A percentile compares a stretch with the other conserved stretches of the same genome.
Conservation (phyloP, 1,284 basidiomycete genomes). For the Trametes polyzona region DNA sequence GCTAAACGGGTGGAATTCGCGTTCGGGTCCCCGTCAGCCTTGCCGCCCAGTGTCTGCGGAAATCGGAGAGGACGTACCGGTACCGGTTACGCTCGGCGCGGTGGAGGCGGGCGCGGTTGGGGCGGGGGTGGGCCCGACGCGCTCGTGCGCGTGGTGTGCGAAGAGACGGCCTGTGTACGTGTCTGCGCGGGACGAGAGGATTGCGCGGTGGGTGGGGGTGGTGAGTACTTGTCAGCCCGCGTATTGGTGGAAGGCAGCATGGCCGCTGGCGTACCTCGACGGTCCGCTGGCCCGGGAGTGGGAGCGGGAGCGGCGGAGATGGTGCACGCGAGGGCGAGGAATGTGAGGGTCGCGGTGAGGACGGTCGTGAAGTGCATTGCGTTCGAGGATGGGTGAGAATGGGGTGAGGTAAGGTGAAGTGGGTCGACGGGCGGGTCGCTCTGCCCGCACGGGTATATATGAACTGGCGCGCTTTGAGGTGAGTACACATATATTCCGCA, state of each 20-base stretch:
- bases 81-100: neutral
- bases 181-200: neutral
- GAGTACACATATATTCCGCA: neutral
- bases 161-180: constrained; percentile 5
- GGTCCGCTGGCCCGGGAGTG: neutral
- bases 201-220: neutral
- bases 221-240: neutral
- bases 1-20: no score
- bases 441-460: no score
- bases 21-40: no score
- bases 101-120: neutral
- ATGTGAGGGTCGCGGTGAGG: neutral
- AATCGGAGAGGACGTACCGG: neutral
- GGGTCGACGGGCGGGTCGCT: neutral
- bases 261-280: neutral
- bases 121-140: constrained; percentile 1
- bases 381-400: neutral
- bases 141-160: constrained; percentile 13
- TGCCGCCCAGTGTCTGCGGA: neutral
- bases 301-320: neutral
- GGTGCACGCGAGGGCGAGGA: neutral
- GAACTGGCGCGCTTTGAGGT: neutral
- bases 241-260: no score
- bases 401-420: neutral
- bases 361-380: neutral